Evolutionary conservation across 306 rosid genomes (phyloP), one percentile per base, ranked within the genome.

Genomic region (Lathyrus sativus): DNA sequence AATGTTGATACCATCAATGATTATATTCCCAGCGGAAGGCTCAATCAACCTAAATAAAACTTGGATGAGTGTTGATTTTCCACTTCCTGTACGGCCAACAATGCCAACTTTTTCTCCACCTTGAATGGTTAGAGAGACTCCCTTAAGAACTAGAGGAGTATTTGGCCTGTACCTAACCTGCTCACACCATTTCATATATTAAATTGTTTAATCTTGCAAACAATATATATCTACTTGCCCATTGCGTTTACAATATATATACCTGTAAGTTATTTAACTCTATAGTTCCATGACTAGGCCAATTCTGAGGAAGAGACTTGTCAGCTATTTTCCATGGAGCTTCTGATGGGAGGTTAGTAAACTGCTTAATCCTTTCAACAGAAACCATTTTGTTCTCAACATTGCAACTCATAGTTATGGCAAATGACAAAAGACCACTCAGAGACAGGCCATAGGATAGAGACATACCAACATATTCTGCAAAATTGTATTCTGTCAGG

Each of bases 91-190:
- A 43, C 97, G 91, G 2, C 97, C 96, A 55, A 91, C 97, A 18
- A 91, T 81, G n/a, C 97, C 97, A 44, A 91, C 76, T 83, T 91
- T 91, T 83, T 91, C 96, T 67, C 95, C 97, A 62, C 90, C 96
- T 61, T 68, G 13, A 71, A 91, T 84, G 80, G 68, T 85, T 28
- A 91, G 76, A 66, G 88, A 82, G 42, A 91, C 44, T 50, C 96
- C 97, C 74, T 85, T 89, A 4, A 91, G 86, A 79, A 91, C 83
- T 65, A 91, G 76, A 26, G 97, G 96, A 24, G 97, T 89, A 69
- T 79, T 87, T 9, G 90, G 76, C 10, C 97, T 82, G 74, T 89
- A 91, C 70, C 96, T 77, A 33, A 91, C 97, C 97, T 88, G 88
- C 65, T 73, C 41, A 14, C 66, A 60, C 41, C 42, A 67, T 67